Percentiles rank a stretch among this genome's conserved stretches.
Evolutionary conservation across 1,284 basidiomycete genomes (phyloP).

Genomic region (Rhodotorula sp.): DNA sequence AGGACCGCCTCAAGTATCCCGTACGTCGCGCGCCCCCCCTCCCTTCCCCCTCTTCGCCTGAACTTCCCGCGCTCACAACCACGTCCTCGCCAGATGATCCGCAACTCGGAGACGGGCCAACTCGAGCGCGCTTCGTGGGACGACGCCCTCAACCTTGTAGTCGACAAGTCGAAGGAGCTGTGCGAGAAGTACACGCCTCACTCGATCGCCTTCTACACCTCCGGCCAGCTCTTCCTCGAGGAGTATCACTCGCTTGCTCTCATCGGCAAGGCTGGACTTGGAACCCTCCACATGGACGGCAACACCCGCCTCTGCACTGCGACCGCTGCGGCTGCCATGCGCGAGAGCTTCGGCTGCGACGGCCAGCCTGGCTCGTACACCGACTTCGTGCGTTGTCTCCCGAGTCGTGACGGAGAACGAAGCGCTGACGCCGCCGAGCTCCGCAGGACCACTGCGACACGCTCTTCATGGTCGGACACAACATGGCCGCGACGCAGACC

Average conservation of each 20-base stretch:
- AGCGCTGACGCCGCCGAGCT: neutral
- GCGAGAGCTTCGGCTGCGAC: conserved; percentile 17
- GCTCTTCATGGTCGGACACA: conserved; percentile 15
- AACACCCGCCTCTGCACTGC: conserved; percentile 21
- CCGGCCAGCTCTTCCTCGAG: conserved; percentile 15
- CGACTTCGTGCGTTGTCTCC: conserved; percentile 14
- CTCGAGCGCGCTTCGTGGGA: conserved; percentile 19
- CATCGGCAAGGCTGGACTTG: conserved; percentile 12
- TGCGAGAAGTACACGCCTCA: conserved; percentile 17
- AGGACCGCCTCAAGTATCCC: conserved; percentile 15
- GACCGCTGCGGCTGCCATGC: conserved; percentile 12
- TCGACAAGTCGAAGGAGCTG: conserved; percentile 14
- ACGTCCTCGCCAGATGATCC: neutral
- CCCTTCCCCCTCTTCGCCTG: too few species aligned
- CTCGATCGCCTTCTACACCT: conserved; percentile 16
- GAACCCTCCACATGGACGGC: conserved; percentile 19
- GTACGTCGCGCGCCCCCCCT: neutral
- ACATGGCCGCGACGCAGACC: conserved; percentile 23
- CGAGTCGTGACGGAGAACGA: too few species aligned
- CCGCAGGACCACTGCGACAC: conserved; percentile 15
- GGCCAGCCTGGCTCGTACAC: conserved; percentile 12
- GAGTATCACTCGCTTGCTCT: conserved; percentile 22
- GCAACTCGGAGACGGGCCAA: conserved; percentile 6
- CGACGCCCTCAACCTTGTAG: conserved; percentile 9
- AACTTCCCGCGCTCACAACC: too few species aligned